A percentile compares a stretch with the other conserved stretches of the same genome.
phyloP scores from a whole-genome alignment of 2,329 filamentous ascomycete species.

The Exophiala sp. region DNA sequence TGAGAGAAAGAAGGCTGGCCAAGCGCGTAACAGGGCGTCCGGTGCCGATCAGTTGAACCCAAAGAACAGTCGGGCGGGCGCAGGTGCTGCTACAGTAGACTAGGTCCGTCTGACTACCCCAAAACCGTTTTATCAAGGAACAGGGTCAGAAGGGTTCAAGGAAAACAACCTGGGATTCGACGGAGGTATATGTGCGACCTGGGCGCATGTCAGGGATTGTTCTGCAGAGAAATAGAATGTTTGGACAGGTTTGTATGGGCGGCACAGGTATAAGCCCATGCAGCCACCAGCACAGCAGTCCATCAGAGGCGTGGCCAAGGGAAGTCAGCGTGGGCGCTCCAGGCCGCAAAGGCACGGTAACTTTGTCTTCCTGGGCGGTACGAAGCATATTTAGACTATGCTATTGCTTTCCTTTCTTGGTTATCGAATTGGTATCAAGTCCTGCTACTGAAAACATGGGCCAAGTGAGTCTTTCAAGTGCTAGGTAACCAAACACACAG shows the following conservation, averaged over 20 bases:
- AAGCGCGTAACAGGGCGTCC: slow-evolving; percentile 7
- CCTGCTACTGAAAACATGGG: too few relatives aligned
- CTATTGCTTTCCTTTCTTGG: background rate
- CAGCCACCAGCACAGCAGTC: background rate
- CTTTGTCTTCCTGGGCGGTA: background rate
- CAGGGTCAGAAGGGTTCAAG: background rate
- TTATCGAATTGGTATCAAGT: too few relatives aligned
- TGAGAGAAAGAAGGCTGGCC: slow-evolving; percentile 11
- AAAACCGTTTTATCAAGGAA: background rate
- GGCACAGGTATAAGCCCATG: background rate
- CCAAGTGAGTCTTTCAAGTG: too few relatives aligned
- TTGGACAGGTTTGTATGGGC: background rate
- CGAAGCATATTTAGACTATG: background rate
- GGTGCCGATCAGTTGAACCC: background rate
- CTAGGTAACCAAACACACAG: too few relatives aligned
- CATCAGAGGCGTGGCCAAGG: background rate
- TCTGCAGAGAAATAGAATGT: background rate
- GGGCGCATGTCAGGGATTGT: background rate
- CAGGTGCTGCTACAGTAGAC: too few relatives aligned
- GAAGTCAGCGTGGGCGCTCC: background rate
- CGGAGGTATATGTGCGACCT: background rate
- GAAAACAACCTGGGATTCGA: background rate
- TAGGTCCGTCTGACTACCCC: too few relatives aligned
- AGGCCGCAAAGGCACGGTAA: background rate
- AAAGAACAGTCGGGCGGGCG: too few relatives aligned